phyloP scores from a whole-genome alignment of 208 protist species.

The Crithidia thermophila region DNA sequence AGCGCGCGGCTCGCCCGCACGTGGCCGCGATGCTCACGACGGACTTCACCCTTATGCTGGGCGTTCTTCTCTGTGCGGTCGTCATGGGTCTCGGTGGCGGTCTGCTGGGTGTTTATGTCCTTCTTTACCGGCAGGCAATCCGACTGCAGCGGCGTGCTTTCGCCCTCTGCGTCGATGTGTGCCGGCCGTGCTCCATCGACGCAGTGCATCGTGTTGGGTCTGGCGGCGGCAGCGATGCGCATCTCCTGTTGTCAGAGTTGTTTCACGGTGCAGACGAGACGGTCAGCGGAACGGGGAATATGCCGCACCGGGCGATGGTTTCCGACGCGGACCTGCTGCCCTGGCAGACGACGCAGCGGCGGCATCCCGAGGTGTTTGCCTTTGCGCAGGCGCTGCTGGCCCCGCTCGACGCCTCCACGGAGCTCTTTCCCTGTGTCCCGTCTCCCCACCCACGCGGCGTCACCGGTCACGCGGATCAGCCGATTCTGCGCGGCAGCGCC shows the following conservation, averaged over 20 bases:
- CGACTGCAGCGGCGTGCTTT: slow-evolving; percentile 20
- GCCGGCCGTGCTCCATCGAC: not conserved
- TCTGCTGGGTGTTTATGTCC: not conserved
- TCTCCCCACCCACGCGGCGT: too few relatives aligned
- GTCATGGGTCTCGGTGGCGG: slow-evolving; percentile 21
- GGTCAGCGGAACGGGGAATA: too few relatives aligned
- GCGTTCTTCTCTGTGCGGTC: slow-evolving; percentile 7
- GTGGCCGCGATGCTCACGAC: slow-evolving; percentile 24
- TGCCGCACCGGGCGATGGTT: too few relatives aligned
- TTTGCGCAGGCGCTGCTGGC: slow-evolving; percentile 3
- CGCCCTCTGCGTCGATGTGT: slow-evolving; percentile 18
- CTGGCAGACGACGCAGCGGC: too few relatives aligned
- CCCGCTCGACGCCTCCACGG: not conserved
- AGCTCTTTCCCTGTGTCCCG: not conserved
- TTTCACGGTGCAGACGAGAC: too few relatives aligned
- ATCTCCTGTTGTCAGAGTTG: not conserved
- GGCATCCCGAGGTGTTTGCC: slow-evolving; percentile 18
- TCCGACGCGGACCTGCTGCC: too few relatives aligned
- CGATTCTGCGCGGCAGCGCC: too few relatives aligned
- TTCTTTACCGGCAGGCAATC: slow-evolving; percentile 17
- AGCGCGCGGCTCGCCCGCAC: not conserved
- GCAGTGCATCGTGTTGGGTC: too few relatives aligned
- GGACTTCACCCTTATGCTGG: slow-evolving; percentile 23
- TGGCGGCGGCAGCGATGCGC: too few relatives aligned
- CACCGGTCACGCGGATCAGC: too few relatives aligned